Base-by-base conservation (phyloP, 495 filamentous ascomycete genomes). In the Lophiotrema nucula region DNA sequence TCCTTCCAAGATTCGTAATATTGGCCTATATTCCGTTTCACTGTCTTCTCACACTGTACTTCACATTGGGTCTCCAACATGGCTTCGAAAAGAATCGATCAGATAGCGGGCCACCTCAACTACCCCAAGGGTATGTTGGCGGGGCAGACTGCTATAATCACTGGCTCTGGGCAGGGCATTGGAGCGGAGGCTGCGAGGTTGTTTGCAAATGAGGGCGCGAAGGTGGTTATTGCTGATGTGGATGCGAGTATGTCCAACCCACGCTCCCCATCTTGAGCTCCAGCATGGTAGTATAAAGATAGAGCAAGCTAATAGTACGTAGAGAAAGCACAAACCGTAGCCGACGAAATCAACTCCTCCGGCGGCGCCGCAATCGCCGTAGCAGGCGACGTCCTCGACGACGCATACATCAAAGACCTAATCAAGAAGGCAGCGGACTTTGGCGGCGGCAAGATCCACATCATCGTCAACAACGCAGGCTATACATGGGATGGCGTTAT, bases 401-500 rank as follows among this genome's bases (percentile, higher is more conserved):
- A 79, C 23, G 70, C 74, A 13, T 88, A 89, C 64, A 81, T 92
- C 66, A 75, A 79, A 43, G 71, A 79, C 19, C 76, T 95, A 2
- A 83, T 95, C 6, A 82, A 85, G 70, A 83, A 81, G 64, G 77
- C 88, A 0, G 90, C 86, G 3, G 86, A 86, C 47, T 92, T 93
- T 66, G 90, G 90, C 22, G 76, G 79, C 49, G 90, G 89, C 55
- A 93, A 93, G 77, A 89, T 95, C 54, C 86, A 95, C 71, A 84
- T 90, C 52, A 83, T 92, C 53, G 87, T 95, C 33, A 93, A 93
- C 69, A 93, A 92, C 73, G 90, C 90, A 1, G 89, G 89, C 31
- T 87, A 87, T 70, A 95, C 90, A 0, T 95, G 89, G 88, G 90
- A 95, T 68, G 90, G 84, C 3, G 88, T 95, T 21, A 90, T 95